These are phyloP conservation scores for Penicillium italicum DNA, from an alignment of 2,329 filamentous ascomycete species.

Conservation along the genomic window DNA sequence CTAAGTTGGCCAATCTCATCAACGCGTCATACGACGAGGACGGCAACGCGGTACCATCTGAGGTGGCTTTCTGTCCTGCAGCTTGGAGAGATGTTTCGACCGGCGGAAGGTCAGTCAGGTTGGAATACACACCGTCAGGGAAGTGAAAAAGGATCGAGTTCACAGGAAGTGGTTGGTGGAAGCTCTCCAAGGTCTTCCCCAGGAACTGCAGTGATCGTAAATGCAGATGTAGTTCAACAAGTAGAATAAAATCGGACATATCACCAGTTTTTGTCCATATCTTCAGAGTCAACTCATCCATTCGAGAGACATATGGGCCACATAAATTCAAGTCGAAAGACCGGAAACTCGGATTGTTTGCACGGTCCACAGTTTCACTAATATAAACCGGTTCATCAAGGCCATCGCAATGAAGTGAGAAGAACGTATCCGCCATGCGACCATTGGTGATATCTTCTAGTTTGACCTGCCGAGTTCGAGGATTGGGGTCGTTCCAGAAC, in stretches of 20 bases:
- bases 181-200: conserved; percentile 59
- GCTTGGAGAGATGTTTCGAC: conserved; percentile 27
- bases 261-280: conserved; percentile 66
- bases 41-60: conserved; percentile 50
- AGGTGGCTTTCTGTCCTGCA: conserved; percentile 24
- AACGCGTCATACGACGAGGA: conserved; percentile 84
- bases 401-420: conserved; percentile 70
- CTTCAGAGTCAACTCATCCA: conserved; percentile 62
- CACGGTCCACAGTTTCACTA: conserved; percentile 72
- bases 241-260: conserved; percentile 55
- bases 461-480: conserved; percentile 64
- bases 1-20: conserved; percentile 82
- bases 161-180: conserved; percentile 69
- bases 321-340: conserved; percentile 72
- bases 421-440: conserved; percentile 81
- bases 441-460: conserved; percentile 69
- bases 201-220: conserved; percentile 74
- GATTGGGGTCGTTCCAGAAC: conserved; percentile 60
- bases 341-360: conserved; percentile 88
- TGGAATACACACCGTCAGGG: conserved; percentile 78
- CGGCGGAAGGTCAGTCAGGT: conserved; percentile 62
- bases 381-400: conserved; percentile 77
- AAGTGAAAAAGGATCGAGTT: conserved; percentile 87
- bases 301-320: conserved; percentile 62
- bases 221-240: conserved; percentile 70